Evolutionary conservation across 148 eudicot genomes (phyloP).

Genomic region (Rhododendron kiyosumense): DNA sequence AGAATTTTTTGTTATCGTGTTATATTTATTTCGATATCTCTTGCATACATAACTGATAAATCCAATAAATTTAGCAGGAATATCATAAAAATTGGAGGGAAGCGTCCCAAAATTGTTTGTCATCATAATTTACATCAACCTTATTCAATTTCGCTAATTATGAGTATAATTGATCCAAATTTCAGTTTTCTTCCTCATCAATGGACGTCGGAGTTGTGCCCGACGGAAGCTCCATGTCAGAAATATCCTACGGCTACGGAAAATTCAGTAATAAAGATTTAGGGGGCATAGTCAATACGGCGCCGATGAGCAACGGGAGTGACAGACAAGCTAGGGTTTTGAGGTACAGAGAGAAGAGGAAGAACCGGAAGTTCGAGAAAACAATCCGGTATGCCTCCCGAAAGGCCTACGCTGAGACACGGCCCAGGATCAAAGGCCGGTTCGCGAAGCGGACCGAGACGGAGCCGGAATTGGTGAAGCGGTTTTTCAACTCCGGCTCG

Average conservation of each 20-base stretch:
- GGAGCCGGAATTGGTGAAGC: slow-evolving; percentile 14
- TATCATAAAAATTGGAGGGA: too few species aligned
- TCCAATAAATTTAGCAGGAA: background rate
- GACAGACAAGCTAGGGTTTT: slow-evolving; percentile 80
- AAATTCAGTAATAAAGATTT: background rate
- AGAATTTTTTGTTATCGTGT: too few species aligned
- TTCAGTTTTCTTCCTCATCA: slow-evolving; percentile 79
- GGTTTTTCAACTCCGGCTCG: slow-evolving; percentile 14
- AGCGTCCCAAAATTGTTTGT: too few species aligned
- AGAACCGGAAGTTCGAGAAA: slow-evolving; percentile 89
- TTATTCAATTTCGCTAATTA: background rate
- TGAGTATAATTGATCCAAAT: background rate
- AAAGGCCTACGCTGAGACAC: slow-evolving; percentile 85
- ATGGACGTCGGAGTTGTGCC: slow-evolving; percentile 85
- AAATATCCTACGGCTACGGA: slow-evolving; percentile 37
- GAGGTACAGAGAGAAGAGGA: slow-evolving; percentile 88
- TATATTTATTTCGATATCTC: background rate
- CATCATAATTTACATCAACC: background rate
- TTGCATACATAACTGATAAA: background rate
- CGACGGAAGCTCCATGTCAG: slow-evolving; percentile 61
- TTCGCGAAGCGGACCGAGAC: slow-evolving; percentile 64
- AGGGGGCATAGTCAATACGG: background rate
- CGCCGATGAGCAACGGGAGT: slow-evolving; percentile 4
- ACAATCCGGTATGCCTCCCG: slow-evolving; percentile 90
- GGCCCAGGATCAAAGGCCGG: slow-evolving; percentile 90